These are phyloP conservation scores for Macrophomina tecta DNA, from an alignment of 2,329 filamentous ascomycete genomes.

Conservation along the genomic window DNA sequence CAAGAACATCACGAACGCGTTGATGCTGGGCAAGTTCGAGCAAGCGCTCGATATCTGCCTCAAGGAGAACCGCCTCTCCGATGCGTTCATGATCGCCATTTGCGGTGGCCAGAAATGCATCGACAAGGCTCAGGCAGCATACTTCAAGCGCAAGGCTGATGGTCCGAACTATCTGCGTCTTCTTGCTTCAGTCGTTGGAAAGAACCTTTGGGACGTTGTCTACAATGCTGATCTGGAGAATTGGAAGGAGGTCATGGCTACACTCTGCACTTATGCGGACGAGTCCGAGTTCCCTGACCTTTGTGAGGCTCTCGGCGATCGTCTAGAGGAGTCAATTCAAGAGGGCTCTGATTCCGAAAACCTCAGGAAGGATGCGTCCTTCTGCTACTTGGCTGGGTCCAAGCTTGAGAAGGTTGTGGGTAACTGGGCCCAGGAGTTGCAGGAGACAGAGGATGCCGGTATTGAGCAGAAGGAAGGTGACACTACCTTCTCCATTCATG, in stretches of 20 bases:
- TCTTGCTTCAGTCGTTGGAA: conserved; percentile 87
- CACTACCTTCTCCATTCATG: conserved; percentile 90
- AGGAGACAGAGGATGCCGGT: conserved; percentile 79
- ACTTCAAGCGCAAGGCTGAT: conserved; percentile 81
- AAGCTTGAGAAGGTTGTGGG: conserved; percentile 96
- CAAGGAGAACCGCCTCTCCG: conserved; percentile 86
- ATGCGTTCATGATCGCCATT: conserved; percentile 97
- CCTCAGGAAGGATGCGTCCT: conserved; percentile 83
- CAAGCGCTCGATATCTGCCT: conserved; percentile 88
- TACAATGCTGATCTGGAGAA: conserved; percentile 91
- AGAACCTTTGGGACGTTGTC: conserved; percentile 97
- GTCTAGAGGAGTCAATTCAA: conserved; percentile 73
- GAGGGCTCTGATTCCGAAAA: conserved; percentile 56
- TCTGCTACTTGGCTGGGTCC: conserved; percentile 94
- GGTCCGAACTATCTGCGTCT: conserved; percentile 92
- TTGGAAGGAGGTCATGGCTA: conserved; percentile 98
- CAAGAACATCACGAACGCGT: conserved; percentile 81
- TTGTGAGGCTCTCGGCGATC: conserved; percentile 92
- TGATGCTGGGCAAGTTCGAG: conserved; percentile 90
- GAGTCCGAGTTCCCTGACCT: conserved; percentile 91
- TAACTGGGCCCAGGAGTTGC: conserved; percentile 91
- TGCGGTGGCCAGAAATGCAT: conserved; percentile 93
- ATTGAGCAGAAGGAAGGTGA: conserved; percentile 73
- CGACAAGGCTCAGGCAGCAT: conserved; percentile 90
- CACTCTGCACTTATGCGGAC: conserved; percentile 93